Evolutionary conservation across 352 stramenopile genomes (phyloP), one percentile per base, ranked within the genome.

Genomic region (Phytopythium cucurbitacearum): DNA sequence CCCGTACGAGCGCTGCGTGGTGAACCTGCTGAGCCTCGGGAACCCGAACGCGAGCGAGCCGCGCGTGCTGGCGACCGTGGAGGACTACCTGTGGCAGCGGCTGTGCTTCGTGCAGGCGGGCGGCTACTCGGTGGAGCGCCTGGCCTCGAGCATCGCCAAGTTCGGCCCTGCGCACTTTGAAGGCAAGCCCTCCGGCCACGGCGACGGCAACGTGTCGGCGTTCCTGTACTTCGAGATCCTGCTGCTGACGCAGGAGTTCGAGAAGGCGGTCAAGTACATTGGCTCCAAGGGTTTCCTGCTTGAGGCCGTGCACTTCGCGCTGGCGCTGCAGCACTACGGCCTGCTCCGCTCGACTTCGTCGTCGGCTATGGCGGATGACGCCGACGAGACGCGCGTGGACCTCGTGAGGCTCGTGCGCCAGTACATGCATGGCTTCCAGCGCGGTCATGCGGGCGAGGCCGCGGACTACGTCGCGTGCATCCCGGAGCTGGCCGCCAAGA

Each of bases 61-160:
- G 3, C 80, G 80, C 40, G 85, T 94, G 42, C 57, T 89, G 38
- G 82, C 78, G 32, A 94, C 82, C 21, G 80, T 94, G 43, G 84
- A 94, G 64, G 84, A 94, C 54, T 94, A 92, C 50, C 40, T 94
- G 47, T 94, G 84, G 84, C 84, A 94, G 54, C 79, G 82, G 0
- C 67, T 91, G 28, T 91, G 78, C 59, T 94, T 91, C 43, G 79
- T 89, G 34, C 77, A 92, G 65, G 75, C 67, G 21, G 82, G 73
- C 46, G 57, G 62, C 5, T 92, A 92, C 67, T 78, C 73, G 28
- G 86, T 92, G 47, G 51, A 51, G 37, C 71, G 71, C 13, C 53
- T 92, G 21, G 79, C 82, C 6, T 75, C 82, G 61, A 87, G 67
- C 57, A 89, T 92, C 48, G 73, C 87, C 56, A 85, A 78, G 42